Evolutionary conservation across 2,329 filamentous ascomycete genomes (phyloP), one percentile per base, ranked within the genome.

Genomic region (Hymenoscyphus fraxineus): DNA sequence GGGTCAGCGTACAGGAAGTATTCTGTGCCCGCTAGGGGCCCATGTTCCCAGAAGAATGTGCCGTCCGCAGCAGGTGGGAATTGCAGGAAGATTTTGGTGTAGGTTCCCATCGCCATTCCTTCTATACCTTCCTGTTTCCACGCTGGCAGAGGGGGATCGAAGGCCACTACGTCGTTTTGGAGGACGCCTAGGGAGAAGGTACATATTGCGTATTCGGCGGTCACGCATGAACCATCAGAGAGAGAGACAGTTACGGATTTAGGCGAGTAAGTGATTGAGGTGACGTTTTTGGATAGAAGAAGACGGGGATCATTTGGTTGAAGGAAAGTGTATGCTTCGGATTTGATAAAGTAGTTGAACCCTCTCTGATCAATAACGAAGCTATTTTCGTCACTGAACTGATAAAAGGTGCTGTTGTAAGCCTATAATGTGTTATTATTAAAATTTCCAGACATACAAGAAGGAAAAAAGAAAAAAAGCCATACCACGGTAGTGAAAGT

Each of bases 1-100:
- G 67, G 65, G 16, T 67, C 66, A 5, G 69, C 67, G 47, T 70
- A 69, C 10, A 72, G 68, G 63, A 69, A 71, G 64, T 70, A 85
- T 63, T 85, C 81, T 0, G 80, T 82, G 51, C 81, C 76, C 0
- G 76, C 71, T 69, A 82, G 80, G 56, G 81, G 77, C n/a, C 60
- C 60, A 0, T 76, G 71, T 70, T 82, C 81, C 88, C 88, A 91
- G 75, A 91, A 91, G 0, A 85, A 83, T 62, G 86, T 78, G 65
- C 86, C 79, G 0, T 61, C 41, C 3, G 54, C 19, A 15, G 51
- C 35, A 19, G 63, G 64, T 3, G 69, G 69, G 75, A 90, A 91
- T 67, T 90, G 88, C 65, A 88, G 77, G 76, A 91, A 91, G 66
- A 91, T 84, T 73, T 91, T 91, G 60, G 87, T 91, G 76, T 90